Base-by-base conservation (phyloP, 2,329 filamentous ascomycete genomes). In the Neurospora sp. region DNA sequence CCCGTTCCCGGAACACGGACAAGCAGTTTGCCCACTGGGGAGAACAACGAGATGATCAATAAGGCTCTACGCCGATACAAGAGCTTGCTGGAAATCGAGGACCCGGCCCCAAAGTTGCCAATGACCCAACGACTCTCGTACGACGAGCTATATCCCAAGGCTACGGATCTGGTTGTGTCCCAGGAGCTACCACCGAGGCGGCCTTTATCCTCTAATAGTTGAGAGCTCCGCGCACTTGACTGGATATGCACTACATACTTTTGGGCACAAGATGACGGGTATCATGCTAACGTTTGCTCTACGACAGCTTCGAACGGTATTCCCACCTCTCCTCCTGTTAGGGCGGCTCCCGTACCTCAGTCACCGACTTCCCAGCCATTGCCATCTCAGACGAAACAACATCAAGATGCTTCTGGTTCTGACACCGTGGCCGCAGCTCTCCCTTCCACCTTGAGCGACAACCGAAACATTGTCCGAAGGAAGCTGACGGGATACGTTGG, bases 401-500 rank as follows among this genome's bases (percentile, higher is more conserved):
- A 75, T 73, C 76, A 78, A 76, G 76, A 78, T 77, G 76, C 76
- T 74, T 71, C 75, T 72, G 74, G 74, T 76, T 81, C 81, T 81
- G 79, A 83, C 78, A 73, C 76, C 73, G 70, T 76, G 78, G 76
- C 79, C 68, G 77, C 78, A 74, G 79, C 78, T 76, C 75, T 78
- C 72, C 74, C 78, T 68, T 85, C 87, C 75, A 83, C 86, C 76
- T 28, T 62, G 28, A 87, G 84, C 78, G 91, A 93, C 78, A 91
- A 91, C 86, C 90, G 90, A 83, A 98, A 99, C 86, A 97, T 99
- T 81, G 95, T 99, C 78, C 93, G 96, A 83, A 90, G 96, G 83
- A 99, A 99, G 87, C 86, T 99, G 80, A 98, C 96, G 68, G 96
- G 96, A 79, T 99, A 98, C 78, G 96, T 99, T 78, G 96, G 96